phyloP scores from a whole-genome alignment of 2,329 filamentous ascomycete genomes.

The Sporothrix brasiliensis region DNA sequence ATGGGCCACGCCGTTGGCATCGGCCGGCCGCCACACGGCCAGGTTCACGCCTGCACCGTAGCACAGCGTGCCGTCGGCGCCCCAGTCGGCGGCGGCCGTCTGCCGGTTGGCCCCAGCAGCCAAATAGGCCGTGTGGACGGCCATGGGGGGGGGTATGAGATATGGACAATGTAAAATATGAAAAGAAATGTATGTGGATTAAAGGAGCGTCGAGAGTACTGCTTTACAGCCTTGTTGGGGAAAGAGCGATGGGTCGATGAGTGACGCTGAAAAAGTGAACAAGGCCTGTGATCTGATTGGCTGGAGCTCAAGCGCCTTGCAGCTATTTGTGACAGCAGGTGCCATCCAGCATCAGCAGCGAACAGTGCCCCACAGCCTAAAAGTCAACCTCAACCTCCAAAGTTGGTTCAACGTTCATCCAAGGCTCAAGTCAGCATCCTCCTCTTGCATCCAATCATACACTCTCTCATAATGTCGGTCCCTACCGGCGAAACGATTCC shows the following conservation, averaged over 20 bases:
- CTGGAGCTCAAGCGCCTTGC: constrained; percentile 11
- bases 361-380: constrained; percentile 9
- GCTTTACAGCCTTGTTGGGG: not conserved
- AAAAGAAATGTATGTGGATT: not conserved
- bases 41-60: constrained; percentile 90
- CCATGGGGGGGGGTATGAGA: not conserved
- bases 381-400: not conserved
- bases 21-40: constrained; percentile 78
- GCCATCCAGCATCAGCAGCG: not conserved
- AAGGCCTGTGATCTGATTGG: constrained; percentile 33
- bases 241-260: not conserved
- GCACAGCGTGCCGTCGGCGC: constrained; percentile 70
- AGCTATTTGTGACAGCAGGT: not conserved
- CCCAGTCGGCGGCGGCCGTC: constrained; percentile 89
- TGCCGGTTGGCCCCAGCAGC: constrained; percentile 88
- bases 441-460: not conserved
- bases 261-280: constrained; percentile 9
- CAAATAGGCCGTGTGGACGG: constrained; percentile 53
- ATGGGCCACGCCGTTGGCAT: constrained; percentile 59
- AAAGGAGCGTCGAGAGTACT: no score
- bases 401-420: not conserved
- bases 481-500: constrained; percentile 36
- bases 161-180: not conserved
- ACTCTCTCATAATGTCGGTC: not conserved
- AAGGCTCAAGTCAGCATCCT: not conserved